Percentiles rank a stretch among this genome's conserved stretches.
These are phyloP conservation scores for Coniochaeta sp. DNA, from an alignment of 2,329 filamentous ascomycete genomes.

Conservation along the genomic window DNA sequence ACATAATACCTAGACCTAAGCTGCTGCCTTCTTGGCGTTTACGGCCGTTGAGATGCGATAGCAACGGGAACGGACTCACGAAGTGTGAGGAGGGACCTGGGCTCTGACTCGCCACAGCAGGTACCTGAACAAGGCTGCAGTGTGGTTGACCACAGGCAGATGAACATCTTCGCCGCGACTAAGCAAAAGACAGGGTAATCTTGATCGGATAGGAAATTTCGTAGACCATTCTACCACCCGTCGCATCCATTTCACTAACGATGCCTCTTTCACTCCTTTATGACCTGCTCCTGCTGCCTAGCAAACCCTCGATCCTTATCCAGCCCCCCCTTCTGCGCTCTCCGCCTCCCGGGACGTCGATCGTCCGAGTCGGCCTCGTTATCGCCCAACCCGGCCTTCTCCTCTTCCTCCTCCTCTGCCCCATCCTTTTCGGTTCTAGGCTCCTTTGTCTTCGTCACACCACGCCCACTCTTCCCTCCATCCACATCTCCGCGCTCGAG, in stretches of 20 bases:
- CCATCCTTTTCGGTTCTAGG: constrained; percentile 4
- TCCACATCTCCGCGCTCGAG: constrained; percentile 23
- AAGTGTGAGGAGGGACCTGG: too few relatives aligned
- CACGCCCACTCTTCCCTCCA: background rate
- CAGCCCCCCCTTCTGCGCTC: background rate
- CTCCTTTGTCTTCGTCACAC: background rate
- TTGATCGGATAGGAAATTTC: background rate
- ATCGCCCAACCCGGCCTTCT: background rate
- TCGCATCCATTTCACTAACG: too few relatives aligned
- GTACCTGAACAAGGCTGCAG: too few relatives aligned
- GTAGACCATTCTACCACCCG: background rate
- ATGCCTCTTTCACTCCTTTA: background rate
- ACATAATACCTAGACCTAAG: too few relatives aligned
- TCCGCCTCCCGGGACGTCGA: background rate
- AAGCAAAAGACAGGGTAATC: background rate
- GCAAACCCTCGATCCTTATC: background rate
- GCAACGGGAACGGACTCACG: too few relatives aligned
- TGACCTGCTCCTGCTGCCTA: background rate
- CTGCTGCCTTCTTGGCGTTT: too few relatives aligned
- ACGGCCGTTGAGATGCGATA: too few relatives aligned
- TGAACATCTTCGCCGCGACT: too few relatives aligned
- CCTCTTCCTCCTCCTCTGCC: constrained; percentile 2
- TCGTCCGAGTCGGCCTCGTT: background rate
- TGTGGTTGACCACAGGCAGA: too few relatives aligned
- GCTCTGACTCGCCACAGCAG: too few relatives aligned